Evolutionary conservation across 2,329 filamentous ascomycete species (phyloP), one percentile per base, ranked within the genome.

Genomic region (Tolypocladium capitatum): DNA sequence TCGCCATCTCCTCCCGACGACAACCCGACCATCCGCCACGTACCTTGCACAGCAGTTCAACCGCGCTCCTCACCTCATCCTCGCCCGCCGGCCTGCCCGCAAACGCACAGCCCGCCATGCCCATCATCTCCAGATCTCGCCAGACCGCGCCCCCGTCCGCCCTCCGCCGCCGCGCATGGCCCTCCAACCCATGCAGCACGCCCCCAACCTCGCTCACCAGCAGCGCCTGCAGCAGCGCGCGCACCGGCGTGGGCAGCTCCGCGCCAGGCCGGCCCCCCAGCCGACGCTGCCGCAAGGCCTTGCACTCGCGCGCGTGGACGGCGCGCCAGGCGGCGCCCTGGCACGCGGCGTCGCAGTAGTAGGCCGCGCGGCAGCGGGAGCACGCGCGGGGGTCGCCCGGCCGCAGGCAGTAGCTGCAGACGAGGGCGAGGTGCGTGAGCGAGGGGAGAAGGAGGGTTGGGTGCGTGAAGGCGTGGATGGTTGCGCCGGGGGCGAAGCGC

Each of bases 251-350:
- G 1, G 78, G 79, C 48, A 80, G 48, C 54, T 55, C 51, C 42
- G 50, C 54, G 52, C 51, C 59, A 47, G 27, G 55, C 51, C 36
- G 54, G 32, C 38, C 49, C 11, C 45, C 49, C 8, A 35, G 31
- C 11, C 46, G 55, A 7, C 62, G 57, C 41, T 59, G 57, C 42
- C 57, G 59, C 20, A 71, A 63, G 20, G 72, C 66, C 43, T 64
- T 67, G 65, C 79, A 83, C 63, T 83, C 79, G 42, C 61, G 62
- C 54, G 69, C 68, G 62, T 83, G 79, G 36, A 68, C 64, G 2
- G 60, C 58, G 8, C 60, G 60, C 78, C 79, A 82, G 57, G 75
- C 71, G 2, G 68, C 63, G 24, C 64, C 63, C 62, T 83, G 79
- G 61, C 79, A 83, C 5, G 58, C 53, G 8, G 63, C 48, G 45